These are phyloP conservation scores for Dryadomyces quercus-mongolicae DNA, from an alignment of 2,329 filamentous ascomycete species.

Conservation along the genomic window DNA sequence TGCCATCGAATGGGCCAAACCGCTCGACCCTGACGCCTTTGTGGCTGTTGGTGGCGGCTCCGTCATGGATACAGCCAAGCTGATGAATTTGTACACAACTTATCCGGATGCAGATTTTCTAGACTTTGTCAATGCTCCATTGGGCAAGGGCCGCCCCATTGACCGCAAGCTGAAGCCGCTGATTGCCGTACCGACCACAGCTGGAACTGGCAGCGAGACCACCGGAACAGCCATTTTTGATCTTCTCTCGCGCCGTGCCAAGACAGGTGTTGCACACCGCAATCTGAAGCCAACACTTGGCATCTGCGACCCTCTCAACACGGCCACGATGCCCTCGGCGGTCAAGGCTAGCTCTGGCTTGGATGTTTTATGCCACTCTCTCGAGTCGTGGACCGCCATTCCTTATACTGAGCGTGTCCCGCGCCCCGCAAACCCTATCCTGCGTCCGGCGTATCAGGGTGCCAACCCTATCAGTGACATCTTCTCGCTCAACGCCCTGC, in stretches of 20 bases:
- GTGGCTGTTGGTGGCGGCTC: constrained; percentile 86
- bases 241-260: constrained; percentile 75
- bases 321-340: constrained; percentile 85
- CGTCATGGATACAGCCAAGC: constrained; percentile 94
- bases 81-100: constrained; percentile 92
- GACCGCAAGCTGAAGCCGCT: constrained; percentile 60
- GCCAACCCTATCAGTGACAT: constrained; percentile 97
- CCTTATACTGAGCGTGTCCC: constrained; percentile 81
- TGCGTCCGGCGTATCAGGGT: constrained; percentile 88
- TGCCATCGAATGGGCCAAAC: constrained; percentile 77
- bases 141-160: constrained; percentile 74
- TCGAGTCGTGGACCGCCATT: constrained; percentile 97
- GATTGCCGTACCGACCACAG: constrained; percentile 74
- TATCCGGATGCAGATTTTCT: constrained; percentile 90
- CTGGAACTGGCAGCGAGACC: constrained; percentile 83
- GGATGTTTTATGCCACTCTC: constrained; percentile 87
- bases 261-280: constrained; percentile 91
- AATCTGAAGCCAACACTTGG: constrained; percentile 92
- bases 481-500: constrained; percentile 79
- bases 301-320: constrained; percentile 79
- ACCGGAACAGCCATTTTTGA: constrained; percentile 98
- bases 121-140: constrained; percentile 92
- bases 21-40: constrained; percentile 74
- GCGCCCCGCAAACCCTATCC: constrained; percentile 76
- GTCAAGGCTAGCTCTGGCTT: constrained; percentile 87